Base-by-base conservation (phyloP, 345 rosid genomes). In the Eucalyptus leucophloia region DNA sequence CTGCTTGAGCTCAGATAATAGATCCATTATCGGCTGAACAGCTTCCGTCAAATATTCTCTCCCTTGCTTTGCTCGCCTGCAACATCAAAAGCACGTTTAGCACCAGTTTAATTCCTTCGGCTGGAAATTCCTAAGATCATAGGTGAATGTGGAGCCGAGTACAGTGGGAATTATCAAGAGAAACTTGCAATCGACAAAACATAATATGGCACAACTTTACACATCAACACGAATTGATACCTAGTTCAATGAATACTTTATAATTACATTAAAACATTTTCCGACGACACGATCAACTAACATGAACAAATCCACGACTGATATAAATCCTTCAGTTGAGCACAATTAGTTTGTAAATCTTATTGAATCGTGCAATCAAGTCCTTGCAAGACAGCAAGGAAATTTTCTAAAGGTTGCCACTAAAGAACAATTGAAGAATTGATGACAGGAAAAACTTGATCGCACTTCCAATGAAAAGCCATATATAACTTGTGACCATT, bases 1-100 rank as follows among this genome's bases (percentile, higher is more conserved):
- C 24, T 32, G 42, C 80, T 32, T 32, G 80, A 32, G 80, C 80
- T 67, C 80, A 44, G 23, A 67, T 67, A 34, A 32, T 32, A 12
- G 80, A 67, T 67, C 80, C 80, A 67, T 32, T 32, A 67, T 67
- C 42, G 80, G 80, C 80, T 17, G 80, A 32, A 67, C 17, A 16
- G 81, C 81, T 86, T 87, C 88, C 90, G 19, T 90, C 67, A 49
- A 91, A 91, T 67, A 92, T 45, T 89, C 95, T 93, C 83, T 93
- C 91, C 88, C 93, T 93, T 49, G 95, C 93, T 87, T 91, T 92
- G 30, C 56, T 89, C 50, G 94, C 95, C 97, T 95, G 93, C 91
- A 67, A 32, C 80, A 67, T 40, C 80, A 32, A 32, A 67, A 67
- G 40, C 34, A 32, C 17, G 80, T 32, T 17, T 18, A 67, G 42